A percentile compares a stretch with the other conserved stretches of the same genome.
Evolutionary conservation across 2,329 filamentous ascomycete genomes (phyloP).

Genomic region (Paecilomyces dactylethromorphus): DNA sequence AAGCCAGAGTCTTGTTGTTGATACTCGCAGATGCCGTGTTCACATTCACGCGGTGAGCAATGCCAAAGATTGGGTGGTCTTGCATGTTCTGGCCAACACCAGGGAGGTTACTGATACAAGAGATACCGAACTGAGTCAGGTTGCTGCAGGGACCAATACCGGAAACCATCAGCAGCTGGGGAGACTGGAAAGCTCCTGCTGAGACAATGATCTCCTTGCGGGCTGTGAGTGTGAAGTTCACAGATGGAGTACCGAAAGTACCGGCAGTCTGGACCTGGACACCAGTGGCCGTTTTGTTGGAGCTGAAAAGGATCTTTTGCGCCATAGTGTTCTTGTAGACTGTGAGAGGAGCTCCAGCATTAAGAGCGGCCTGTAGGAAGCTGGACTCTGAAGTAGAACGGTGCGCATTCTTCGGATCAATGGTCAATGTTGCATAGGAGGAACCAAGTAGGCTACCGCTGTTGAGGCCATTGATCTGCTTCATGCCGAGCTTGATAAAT

Average conservation of each 20-base stretch:
- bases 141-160: constrained; percentile 24
- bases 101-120: constrained; percentile 7
- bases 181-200: constrained; percentile 37
- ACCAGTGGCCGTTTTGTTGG: constrained; percentile 19
- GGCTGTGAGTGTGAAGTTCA: constrained; percentile 17
- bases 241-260: constrained; percentile 14
- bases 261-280: constrained; percentile 9
- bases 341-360: constrained; percentile 16
- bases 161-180: constrained; percentile 29
- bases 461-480: constrained; percentile 19
- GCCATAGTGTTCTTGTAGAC: constrained; percentile 28
- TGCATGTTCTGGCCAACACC: constrained; percentile 34
- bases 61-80: constrained; percentile 33
- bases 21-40: constrained; percentile 20
- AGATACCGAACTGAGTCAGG: constrained; percentile 22
- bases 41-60: constrained; percentile 28
- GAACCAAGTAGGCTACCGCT: constrained; percentile 18
- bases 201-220: constrained; percentile 40
- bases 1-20: constrained; percentile 14
- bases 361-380: constrained; percentile 19
- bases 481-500: constrained; percentile 20
- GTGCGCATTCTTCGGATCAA: constrained; percentile 17
- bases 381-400: constrained; percentile 16
- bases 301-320: constrained; percentile 28
- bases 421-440: constrained; percentile 21